Percentiles rank a stretch among this genome's conserved stretches.
Evolutionary conservation across 352 stramenopile species (phyloP).

Genomic region (Phytophthora constricta): DNA sequence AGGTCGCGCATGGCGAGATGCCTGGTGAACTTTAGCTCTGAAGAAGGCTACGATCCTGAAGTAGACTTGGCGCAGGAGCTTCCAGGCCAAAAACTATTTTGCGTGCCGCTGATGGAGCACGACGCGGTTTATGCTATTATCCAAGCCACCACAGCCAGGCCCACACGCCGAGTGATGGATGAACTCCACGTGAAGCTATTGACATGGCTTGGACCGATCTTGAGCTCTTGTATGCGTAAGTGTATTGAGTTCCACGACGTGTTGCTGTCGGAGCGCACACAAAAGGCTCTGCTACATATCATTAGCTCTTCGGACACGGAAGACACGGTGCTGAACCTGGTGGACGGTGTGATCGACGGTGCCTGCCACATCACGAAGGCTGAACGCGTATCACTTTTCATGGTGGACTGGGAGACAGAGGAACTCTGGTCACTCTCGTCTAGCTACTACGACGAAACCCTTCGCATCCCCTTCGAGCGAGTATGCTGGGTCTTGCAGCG

Average conservation of each 20-base stretch:
- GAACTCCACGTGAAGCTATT: slow-evolving; percentile 76
- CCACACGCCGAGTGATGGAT: slow-evolving; percentile 52
- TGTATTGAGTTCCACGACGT: slow-evolving; percentile 89
- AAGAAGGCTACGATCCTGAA: slow-evolving; percentile 60
- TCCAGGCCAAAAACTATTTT: slow-evolving; percentile 69
- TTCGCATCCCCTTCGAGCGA: slow-evolving; percentile 68
- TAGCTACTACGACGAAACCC: slow-evolving; percentile 73
- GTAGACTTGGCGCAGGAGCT: slow-evolving; percentile 74
- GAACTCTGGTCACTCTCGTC: slow-evolving; percentile 85
- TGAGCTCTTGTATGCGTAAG: slow-evolving; percentile 86
- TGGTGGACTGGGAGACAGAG: slow-evolving; percentile 85
- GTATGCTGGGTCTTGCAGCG: slow-evolving; percentile 68
- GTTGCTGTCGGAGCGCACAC: slow-evolving; percentile 79
- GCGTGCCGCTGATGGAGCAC: slow-evolving; percentile 75
- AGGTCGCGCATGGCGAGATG: slow-evolving; percentile 41
- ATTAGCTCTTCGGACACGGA: slow-evolving; percentile 85
- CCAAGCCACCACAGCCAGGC: slow-evolving; percentile 59
- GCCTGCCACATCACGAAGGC: slow-evolving; percentile 85
- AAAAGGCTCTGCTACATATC: slow-evolving; percentile 86
- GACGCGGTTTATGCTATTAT: slow-evolving; percentile 83
- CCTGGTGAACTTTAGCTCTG: slow-evolving; percentile 52
- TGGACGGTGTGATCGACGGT: slow-evolving; percentile 84
- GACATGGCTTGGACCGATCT: slow-evolving; percentile 80
- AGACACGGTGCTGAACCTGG: slow-evolving; percentile 85
- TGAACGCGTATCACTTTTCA: slow-evolving; percentile 78